Conservation (phyloP, 2,329 filamentous ascomycete species). For the Cladosporium velox region DNA sequence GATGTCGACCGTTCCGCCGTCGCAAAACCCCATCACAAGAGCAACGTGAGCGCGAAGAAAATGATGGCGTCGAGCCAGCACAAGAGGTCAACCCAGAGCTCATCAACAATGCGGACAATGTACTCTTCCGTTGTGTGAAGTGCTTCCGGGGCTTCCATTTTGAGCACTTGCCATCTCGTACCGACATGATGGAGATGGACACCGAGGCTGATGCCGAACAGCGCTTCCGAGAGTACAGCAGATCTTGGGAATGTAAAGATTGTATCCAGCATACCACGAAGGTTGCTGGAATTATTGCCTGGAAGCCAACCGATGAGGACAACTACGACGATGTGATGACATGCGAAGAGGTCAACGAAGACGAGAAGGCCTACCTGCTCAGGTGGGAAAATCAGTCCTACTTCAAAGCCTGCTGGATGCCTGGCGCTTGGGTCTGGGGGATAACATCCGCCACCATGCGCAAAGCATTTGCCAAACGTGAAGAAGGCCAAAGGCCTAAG, state of each 20-base stretch:
- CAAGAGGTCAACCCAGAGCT: constrained; percentile 62
- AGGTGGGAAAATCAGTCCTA: constrained; percentile 86
- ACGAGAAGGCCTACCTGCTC: constrained; percentile 87
- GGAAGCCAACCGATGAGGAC: constrained; percentile 70
- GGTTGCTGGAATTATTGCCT: constrained; percentile 79
- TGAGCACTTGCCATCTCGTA: constrained; percentile 69
- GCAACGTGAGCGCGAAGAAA: constrained; percentile 77
- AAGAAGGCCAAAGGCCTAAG: constrained; percentile 63
- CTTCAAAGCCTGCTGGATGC: constrained; percentile 80
- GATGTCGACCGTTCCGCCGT: constrained; percentile 74
- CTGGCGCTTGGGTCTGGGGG: constrained; percentile 86
- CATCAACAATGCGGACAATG: constrained; percentile 72
- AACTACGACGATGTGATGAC: constrained; percentile 56
- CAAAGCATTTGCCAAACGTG: constrained; percentile 72
- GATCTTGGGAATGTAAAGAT: constrained; percentile 77
- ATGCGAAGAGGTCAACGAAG: constrained; percentile 63
- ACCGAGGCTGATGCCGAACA: constrained; percentile 57
- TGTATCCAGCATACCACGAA: constrained; percentile 68
- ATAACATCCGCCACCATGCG: constrained; percentile 65
- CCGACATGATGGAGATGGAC: constrained; percentile 47
- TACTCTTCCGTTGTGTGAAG: constrained; percentile 78
- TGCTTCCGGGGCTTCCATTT: constrained; percentile 83
- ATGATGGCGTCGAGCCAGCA: constrained; percentile 74
- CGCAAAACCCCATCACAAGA: constrained; percentile 77
- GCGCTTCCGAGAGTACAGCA: constrained; percentile 71